phyloP scores from a whole-genome alignment of 1,284 basidiomycete genomes.

The Ustilago shanxiensis region DNA sequence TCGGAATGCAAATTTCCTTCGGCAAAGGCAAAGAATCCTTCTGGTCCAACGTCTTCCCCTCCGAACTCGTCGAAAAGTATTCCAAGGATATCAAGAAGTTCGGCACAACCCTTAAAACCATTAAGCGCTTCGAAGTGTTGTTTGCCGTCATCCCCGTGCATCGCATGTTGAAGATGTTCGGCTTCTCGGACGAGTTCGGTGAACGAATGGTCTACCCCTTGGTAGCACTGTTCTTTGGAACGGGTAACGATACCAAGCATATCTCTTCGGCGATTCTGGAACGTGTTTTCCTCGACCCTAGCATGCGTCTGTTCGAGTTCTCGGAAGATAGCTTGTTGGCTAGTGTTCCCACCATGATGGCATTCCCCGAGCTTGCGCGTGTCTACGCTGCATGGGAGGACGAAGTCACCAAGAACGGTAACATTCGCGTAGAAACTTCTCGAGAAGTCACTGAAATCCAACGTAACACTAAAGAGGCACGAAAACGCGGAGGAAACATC shows the following conservation, averaged over 20 bases:
- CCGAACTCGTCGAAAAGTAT: slow-evolving; percentile 60
- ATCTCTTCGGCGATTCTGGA: slow-evolving; percentile 76
- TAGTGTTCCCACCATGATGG: slow-evolving; percentile 71
- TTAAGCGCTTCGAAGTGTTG: slow-evolving; percentile 63
- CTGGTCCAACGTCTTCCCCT: slow-evolving; percentile 66
- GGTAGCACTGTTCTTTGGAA: slow-evolving; percentile 76
- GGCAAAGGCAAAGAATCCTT: slow-evolving; percentile 63
- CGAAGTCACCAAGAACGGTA: slow-evolving; percentile 72
- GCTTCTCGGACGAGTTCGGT: slow-evolving; percentile 73
- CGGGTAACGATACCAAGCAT: slow-evolving; percentile 77
- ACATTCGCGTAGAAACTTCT: slow-evolving; percentile 72
- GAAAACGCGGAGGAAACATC: slow-evolving; percentile 53
- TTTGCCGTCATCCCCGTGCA: slow-evolving; percentile 64
- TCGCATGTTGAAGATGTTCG: slow-evolving; percentile 60
- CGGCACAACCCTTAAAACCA: slow-evolving; percentile 59
- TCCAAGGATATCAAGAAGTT: slow-evolving; percentile 63
- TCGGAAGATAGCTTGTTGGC: slow-evolving; percentile 69
- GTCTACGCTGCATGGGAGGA: slow-evolving; percentile 74
- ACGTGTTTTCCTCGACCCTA: slow-evolving; percentile 76
- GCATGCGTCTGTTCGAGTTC: slow-evolving; percentile 72
- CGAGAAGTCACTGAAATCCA: slow-evolving; percentile 73
- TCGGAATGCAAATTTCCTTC: slow-evolving; percentile 66
- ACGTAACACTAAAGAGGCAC: slow-evolving; percentile 53
- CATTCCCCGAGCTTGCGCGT: slow-evolving; percentile 73
- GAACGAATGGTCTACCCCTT: slow-evolving; percentile 76